A percentile compares a stretch with the other conserved stretches of the same genome.
Conservation (phyloP, 1,139 yeast species). For the Kodamaea ohmeri region DNA sequence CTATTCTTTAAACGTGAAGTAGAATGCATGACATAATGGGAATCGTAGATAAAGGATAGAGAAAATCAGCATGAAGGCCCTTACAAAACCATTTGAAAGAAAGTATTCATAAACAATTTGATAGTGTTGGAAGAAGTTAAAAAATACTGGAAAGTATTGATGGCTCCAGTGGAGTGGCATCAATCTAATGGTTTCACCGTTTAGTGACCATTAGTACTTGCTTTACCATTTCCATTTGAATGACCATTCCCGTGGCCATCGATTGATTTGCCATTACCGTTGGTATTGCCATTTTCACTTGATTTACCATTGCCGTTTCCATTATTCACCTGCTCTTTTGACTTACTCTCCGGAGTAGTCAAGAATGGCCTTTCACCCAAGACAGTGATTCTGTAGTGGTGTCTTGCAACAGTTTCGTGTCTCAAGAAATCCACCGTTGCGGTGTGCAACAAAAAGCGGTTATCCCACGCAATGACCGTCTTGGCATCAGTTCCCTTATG, state of each 20-base stretch:
- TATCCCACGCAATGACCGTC: constrained; percentile 29
- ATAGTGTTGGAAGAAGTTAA: neutral
- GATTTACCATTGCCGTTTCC: constrained; percentile 6
- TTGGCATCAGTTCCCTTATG: constrained; percentile 24
- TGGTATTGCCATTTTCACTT: constrained; percentile 2
- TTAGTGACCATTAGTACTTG: too few species aligned
- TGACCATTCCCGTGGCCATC: neutral
- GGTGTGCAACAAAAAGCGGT: constrained; percentile 23
- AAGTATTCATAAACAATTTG: too few species aligned
- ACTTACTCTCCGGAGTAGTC: constrained; percentile 9
- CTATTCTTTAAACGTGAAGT: constrained; percentile 51
- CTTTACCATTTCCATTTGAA: neutral
- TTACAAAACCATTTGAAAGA: too few species aligned
- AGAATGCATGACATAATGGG: constrained; percentile 4
- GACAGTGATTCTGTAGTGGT: constrained; percentile 27
- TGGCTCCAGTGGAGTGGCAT: too few species aligned
- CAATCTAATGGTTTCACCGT: too few species aligned
- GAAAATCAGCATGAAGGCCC: too few species aligned
- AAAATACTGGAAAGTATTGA: too few species aligned
- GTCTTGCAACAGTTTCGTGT: constrained; percentile 22
- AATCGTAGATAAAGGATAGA: too few species aligned
- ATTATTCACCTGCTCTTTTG: neutral
- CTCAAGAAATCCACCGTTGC: constrained; percentile 26
- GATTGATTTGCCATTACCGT: constrained; percentile 3
- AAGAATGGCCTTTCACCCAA: constrained; percentile 26